A percentile compares a stretch with the other conserved stretches of the same genome.
phyloP scores from a whole-genome alignment of 345 rosid genomes.

The Melastoma malabathricum region DNA sequence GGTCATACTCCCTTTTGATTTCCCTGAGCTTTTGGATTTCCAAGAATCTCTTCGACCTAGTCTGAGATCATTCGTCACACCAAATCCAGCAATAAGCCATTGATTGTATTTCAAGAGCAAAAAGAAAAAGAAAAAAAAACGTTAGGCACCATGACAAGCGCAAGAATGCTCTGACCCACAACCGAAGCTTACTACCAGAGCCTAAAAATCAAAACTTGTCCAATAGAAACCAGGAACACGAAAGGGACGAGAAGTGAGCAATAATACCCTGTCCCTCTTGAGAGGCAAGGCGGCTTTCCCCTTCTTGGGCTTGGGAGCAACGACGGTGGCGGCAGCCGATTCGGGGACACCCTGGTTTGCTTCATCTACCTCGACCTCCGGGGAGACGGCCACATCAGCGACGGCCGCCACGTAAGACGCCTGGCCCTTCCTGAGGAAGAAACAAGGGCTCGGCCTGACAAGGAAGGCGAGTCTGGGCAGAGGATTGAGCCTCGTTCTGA shows the following conservation, averaged over 20 bases:
- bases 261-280: conserved; percentile 80
- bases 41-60: conserved; percentile 94
- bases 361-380: conserved; percentile 33
- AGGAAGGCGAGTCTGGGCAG: no score
- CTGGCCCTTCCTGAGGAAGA: no score
- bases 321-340: conserved; percentile 13
- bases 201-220: no score
- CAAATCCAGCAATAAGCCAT: conserved; percentile 2
- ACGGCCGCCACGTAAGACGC: conserved; percentile 13
- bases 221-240: no score
- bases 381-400: conserved; percentile 39
- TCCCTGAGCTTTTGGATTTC: conserved; percentile 94
- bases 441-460: no score
- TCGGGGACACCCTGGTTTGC: conserved; percentile 13
- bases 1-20: conserved; percentile 63
- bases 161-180: no score
- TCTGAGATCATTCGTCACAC: conserved; percentile 29
- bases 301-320: conserved; percentile 60
- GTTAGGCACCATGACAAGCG: no score
- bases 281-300: conserved; percentile 76
- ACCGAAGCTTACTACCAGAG: no score
- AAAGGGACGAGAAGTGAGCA: no score
- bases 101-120: not conserved
- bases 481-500: no score
- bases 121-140: no score